Percentiles rank a stretch among this genome's conserved stretches.
Evolutionary conservation across 768 basidiomycete genomes (phyloP).

Genomic region (Rhodotorula kratochvilovae): DNA sequence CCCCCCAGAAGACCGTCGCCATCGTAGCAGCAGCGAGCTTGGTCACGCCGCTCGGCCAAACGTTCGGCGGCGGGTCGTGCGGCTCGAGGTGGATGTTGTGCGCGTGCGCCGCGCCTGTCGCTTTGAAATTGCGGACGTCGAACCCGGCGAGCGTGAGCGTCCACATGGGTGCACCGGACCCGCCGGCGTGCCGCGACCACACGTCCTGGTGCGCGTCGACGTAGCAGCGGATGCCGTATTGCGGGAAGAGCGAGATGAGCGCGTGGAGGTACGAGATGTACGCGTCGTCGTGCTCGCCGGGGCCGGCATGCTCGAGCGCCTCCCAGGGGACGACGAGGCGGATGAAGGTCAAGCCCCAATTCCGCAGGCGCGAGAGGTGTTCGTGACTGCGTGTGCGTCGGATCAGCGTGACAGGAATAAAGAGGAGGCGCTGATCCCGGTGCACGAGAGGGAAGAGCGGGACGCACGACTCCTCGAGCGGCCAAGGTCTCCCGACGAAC

Average conservation of each 20-base stretch:
- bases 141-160: constrained; percentile 82
- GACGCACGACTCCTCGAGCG: constrained; percentile 77
- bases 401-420: background rate
- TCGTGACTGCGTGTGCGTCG: constrained; percentile 6
- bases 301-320: constrained; percentile 86
- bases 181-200: constrained; percentile 90
- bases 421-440: too few species aligned
- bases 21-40: constrained; percentile 56
- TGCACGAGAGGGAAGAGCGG: constrained; percentile 59
- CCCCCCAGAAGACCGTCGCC: constrained; percentile 92
- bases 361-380: constrained; percentile 33
- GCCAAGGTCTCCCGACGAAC: constrained; percentile 87
- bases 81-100: constrained; percentile 59
- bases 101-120: constrained; percentile 81
- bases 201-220: constrained; percentile 80
- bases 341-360: constrained; percentile 38
- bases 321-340: constrained; percentile 91
- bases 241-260: constrained; percentile 61
- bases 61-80: constrained; percentile 39
- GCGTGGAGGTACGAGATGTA: constrained; percentile 74
- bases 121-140: constrained; percentile 71
- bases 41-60: constrained; percentile 40
- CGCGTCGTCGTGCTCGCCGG: constrained; percentile 73
- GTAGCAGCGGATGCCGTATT: constrained; percentile 67
- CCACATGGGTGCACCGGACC: constrained; percentile 90